Evolutionary conservation across 305 asterid species (phyloP).

Genomic region (Galium porrigens): DNA sequence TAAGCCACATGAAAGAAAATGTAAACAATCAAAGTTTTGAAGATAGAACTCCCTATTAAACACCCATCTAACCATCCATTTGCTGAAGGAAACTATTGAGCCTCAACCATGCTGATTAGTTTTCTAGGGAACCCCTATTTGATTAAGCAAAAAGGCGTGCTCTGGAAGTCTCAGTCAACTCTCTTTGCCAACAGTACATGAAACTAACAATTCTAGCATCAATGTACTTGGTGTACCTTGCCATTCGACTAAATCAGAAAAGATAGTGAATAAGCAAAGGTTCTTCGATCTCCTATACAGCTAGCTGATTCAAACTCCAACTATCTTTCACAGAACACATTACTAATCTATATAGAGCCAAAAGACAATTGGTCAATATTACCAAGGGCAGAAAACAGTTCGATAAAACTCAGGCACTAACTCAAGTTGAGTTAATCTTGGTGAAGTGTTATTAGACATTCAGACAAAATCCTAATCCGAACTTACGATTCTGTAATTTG

Average conservation of each 20-base stretch:
- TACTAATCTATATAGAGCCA: background rate
- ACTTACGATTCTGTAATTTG: background rate
- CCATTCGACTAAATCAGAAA: background rate
- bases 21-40: background rate
- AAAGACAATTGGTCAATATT: background rate
- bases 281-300: background rate
- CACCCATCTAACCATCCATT: background rate
- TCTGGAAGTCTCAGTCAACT: background rate
- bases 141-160: background rate
- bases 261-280: background rate
- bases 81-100: background rate
- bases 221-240: background rate
- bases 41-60: background rate
- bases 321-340: background rate
- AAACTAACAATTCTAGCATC: background rate
- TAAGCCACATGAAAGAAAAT: background rate
- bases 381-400: background rate
- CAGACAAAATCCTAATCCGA: background rate
- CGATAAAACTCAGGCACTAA: background rate
- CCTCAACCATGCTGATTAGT: background rate
- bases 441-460: background rate
- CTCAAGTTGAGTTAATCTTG: background rate
- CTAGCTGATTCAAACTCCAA: background rate
- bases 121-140: background rate
- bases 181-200: background rate